Base-by-base conservation (phyloP, 2,329 filamentous ascomycete species). In the Fusarium chlamydosporum region DNA sequence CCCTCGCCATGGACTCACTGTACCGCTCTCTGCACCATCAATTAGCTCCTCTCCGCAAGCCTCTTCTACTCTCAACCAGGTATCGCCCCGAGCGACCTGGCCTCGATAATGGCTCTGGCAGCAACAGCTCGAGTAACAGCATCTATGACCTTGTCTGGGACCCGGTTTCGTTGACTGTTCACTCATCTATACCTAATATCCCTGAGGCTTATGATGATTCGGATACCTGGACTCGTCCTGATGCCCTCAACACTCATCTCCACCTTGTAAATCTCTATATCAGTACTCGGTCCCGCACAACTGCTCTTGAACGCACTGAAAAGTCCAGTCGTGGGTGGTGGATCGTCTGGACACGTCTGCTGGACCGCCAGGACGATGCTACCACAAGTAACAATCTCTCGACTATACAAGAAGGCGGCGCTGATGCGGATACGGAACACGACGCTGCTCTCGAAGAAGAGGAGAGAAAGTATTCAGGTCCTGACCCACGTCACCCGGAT, bases 311-410 rank as follows among this genome's bases (percentile, higher is more conserved):
- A 75, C 82, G 87, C 20, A 91, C 88, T 3, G 87, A 85, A 72
- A 90, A 91, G 81, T 91, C 89, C 6, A 87, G 81, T 45, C 84
- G 88, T 34, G 89, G 88, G 1, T 91, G 89, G 88, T 91, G 89
- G 89, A 82, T 91, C 31, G 88, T 91, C 27, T 91, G 89, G 89
- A 88, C 84, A 47, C 82, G 87, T 26, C 79, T 90, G 23, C 72
- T 85, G 7, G 83, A 83, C 50, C 78, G 78, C 11, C 71, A 67
- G 29, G 67, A 70, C 10, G 68, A 74, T 9, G 37, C 51, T 12
- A 12, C 48, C 38, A 54, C 47, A 16, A 61, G 43, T 47, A 70
- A 38, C 37, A 72, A 62, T 48, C 68, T 77, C 27, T 65, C 74
- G 37, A 74, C 76, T 12, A 76, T 77, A 20, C 72, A 67, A 18